These are phyloP conservation scores for Suillus variegatus DNA, from an alignment of 768 basidiomycete species.

Conservation along the genomic window DNA sequence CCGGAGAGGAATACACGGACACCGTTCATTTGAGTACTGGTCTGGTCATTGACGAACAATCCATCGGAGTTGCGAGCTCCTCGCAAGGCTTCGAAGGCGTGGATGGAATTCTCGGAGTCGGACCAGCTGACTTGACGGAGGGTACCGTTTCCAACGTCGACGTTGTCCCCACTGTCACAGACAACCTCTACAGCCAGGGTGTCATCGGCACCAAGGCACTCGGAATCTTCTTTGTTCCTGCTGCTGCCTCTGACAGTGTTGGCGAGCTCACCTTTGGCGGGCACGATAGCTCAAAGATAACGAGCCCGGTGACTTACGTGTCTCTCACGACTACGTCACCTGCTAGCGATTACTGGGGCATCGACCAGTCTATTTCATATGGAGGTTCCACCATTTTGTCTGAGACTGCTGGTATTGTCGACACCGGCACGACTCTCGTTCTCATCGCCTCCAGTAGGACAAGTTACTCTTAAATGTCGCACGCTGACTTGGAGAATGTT, in stretches of 20 bases:
- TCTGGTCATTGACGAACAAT: conserved; percentile 29
- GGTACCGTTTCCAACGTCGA: conserved; percentile 18
- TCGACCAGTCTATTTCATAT: conserved; percentile 33
- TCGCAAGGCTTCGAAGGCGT: conserved; percentile 29
- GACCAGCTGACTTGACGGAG: conserved; percentile 35
- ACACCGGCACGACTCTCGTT: conserved; percentile 32
- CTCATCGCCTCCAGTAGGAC: conserved; percentile 21
- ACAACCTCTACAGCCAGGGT: conserved; percentile 35
- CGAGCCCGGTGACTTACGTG: conserved; percentile 20
- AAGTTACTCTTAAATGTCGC: conserved; percentile 1
- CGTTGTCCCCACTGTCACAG: conserved; percentile 34
- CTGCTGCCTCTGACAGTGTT: conserved; percentile 18
- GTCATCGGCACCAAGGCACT: conserved; percentile 28
- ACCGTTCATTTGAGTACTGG: conserved; percentile 14
- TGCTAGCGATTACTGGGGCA: conserved; percentile 31
- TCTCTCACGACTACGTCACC: conserved; percentile 24
- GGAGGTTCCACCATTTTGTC: conserved; percentile 22
- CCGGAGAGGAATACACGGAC: conserved; percentile 21
- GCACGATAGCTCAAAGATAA: conserved; percentile 18
- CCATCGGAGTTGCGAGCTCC: conserved; percentile 37
- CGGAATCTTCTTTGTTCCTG: conserved; percentile 35
- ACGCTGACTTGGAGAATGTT: background rate
- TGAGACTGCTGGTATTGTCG: conserved; percentile 33
- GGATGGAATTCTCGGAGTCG: conserved; percentile 41
- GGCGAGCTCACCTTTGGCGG: conserved; percentile 32